Base-by-base conservation (phyloP, 2,329 filamentous ascomycete genomes). In the Lachnellula willkommii region DNA sequence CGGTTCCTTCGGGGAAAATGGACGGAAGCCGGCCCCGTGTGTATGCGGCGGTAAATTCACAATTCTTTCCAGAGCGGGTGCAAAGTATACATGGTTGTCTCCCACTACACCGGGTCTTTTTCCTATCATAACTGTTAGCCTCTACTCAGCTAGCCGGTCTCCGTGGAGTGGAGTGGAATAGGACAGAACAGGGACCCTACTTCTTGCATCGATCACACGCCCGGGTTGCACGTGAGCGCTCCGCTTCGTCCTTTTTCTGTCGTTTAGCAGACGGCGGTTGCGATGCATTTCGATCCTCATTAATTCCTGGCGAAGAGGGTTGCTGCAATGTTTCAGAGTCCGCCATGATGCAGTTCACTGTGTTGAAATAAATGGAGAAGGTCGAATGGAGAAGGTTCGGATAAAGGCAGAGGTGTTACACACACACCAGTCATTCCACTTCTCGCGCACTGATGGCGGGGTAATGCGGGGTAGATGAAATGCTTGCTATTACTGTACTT, bases 11-110 rank as follows among this genome's bases (percentile, higher is more conserved):
- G 47, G 55, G 48, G 50, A 28, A 77, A 68, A 32, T 40, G 3
- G 72, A 70, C 7, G 76, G 75, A 36, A 75, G 56, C 59, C 75
- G 68, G 4, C 76, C 76, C 58, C 78, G 69, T 17, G 73, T 75
- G 60, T 81, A 81, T 0, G 72, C 71, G 20, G 78, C 77, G 24
- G 75, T 74, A 60, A 77, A 81, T 17, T 76, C 75, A 66, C 79
- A 81, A 14, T 60, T 58, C 6, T 63, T 60, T 26, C 63, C 66
- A 17, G 67, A 65, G 36, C 32, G 57, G 37, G 60, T 61, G 57
- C 74, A 76, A 1, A 71, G 62, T 11, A 63, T 59, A 53, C 74
- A 77, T 2, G 74, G 74, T 35, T 70, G 65, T 20, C 68, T 70
- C 5, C 74, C 74, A 37, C 66, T 70, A 59, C 74, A 76, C 50